phyloP scores from a whole-genome alignment of 805 yeast species.

The Aciculoconidium aculeatum region DNA sequence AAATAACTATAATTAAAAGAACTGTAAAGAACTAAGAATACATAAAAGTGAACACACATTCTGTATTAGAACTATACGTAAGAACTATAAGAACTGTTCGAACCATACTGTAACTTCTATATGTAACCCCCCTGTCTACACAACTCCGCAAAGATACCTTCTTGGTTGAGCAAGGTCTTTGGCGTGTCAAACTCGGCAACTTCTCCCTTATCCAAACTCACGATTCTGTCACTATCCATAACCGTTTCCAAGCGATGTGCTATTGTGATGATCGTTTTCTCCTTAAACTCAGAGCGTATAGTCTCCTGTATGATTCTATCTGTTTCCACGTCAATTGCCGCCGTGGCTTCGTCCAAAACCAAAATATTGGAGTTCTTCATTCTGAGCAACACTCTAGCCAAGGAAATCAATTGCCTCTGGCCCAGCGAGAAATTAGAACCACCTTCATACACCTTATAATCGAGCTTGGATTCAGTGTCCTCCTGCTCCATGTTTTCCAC shows the following conservation, averaged over 20 bases:
- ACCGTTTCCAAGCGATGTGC: slow-evolving; percentile 89
- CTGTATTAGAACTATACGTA: no score
- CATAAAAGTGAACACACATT: no score
- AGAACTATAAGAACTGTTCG: no score
- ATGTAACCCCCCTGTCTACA: slow-evolving; percentile 40
- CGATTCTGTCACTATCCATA: slow-evolving; percentile 74
- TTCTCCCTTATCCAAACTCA: slow-evolving; percentile 68
- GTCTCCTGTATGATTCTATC: slow-evolving; percentile 78
- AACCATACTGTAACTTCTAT: no score
- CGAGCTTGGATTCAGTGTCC: slow-evolving; percentile 13
- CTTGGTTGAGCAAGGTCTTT: slow-evolving; percentile 35
- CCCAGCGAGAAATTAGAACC: slow-evolving; percentile 86
- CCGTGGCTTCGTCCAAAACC: slow-evolving; percentile 34
- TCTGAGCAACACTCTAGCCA: slow-evolving; percentile 72
- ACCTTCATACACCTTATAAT: slow-evolving; percentile 49
- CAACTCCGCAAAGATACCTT: slow-evolving; percentile 46
- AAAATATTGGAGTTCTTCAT: slow-evolving; percentile 19
- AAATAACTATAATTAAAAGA: no score
- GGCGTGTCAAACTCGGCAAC: slow-evolving; percentile 78
- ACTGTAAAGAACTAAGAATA: no score
- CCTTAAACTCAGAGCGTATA: slow-evolving; percentile 63
- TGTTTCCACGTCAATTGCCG: slow-evolving; percentile 87
- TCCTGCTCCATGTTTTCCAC: slow-evolving; percentile 9
- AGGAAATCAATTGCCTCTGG: slow-evolving; percentile 79
- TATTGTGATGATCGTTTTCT: slow-evolving; percentile 79